Base-by-base conservation (phyloP, 768 basidiomycete species). In the Cystoderma amianthinum region DNA sequence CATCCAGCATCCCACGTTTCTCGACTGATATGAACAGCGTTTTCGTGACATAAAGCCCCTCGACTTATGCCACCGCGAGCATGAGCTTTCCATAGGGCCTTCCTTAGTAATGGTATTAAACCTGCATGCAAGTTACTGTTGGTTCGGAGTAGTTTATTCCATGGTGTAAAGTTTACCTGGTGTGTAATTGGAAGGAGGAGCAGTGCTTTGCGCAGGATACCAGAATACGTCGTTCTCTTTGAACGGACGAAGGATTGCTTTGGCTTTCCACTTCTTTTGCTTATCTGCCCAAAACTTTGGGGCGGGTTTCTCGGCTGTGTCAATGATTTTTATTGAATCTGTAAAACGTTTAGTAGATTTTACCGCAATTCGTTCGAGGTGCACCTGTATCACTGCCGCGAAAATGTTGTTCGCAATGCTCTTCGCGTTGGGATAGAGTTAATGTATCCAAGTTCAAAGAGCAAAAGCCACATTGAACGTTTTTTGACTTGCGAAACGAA, bases 401-500 rank as follows among this genome's bases (percentile, higher is more conserved):
- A 19, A 69, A 57, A 55, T 87, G 84, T 2, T 44, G 23, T 3
- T 78, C 65, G 50, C 80, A 85, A 50, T 89, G 86, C 9, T 54
- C 49, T 40, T 72, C 56, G 18, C 79, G 72, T 46, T 74, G 54
- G 2, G 46, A 11, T 0, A 54, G 37, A 4, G 66, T 56, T 33
- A 75, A 51, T 3, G 51, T 48, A 12, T 60, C 52, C 9, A 88
- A 57, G 39, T 69, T 61, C 13, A 30, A 9, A 12, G 45, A 39
- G 49, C 85, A 88, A 36, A 84, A 54, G 36, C 68, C 72, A 55
- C 83, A 85, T n/a, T n/a, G n/a, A n/a, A n/a, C n/a, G n/a, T n/a
- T n/a, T n/a, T n/a, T n/a, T n/a, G n/a, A n/a, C n/a, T n/a, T n/a
- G n/a, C n/a, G n/a, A n/a, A n/a, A n/a, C n/a, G n/a, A n/a, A n/a